Base-by-base conservation (phyloP, 352 stramenopile genomes). In the Thraustochytrium sp. region DNA sequence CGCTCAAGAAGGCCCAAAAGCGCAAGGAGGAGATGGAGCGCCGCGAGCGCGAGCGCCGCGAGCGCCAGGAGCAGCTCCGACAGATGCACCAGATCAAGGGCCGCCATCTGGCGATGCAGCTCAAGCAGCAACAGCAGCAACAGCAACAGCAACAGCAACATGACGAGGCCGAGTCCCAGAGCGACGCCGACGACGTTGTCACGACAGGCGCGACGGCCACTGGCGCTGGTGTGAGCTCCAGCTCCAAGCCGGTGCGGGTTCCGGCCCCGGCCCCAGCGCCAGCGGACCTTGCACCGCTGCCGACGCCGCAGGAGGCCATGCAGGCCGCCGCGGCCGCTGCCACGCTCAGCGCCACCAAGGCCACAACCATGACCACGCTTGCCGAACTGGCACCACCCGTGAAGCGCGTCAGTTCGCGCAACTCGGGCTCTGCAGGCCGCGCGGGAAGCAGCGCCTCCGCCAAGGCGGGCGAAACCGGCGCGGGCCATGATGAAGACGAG, bases 21-120 rank as follows among this genome's bases (percentile, higher is more conserved):
- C 26, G 26, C 34, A 72, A 72, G 36, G 59, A 72, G n/a, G 46
- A 72, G 40, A 72, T 72, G 59, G 59, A 72, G 3, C 59, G 59
- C 36, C 59, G 21, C 5, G 59, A 72, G 36, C 59, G 9, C 34
- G 59, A 72, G 59, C 59, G 59, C 36, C 59, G 9, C 34, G 59
- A 72, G 59, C 59, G 59, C 36, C 59, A 46, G 26, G 59, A 72
- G 59, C 42, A 72, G 36, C 3, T 72, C 13, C 59, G 59, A 44
- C 40, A 44, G 13, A 72, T 72, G 59, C 59, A 72, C 16, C 26
- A 72, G 11, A 72, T 3, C 16, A 49, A 46, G 3, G 8, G 36
- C 26, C 59, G 59, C 11, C 59, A 72, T 8, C 54, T 63, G 5
- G 8, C 8, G 54, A 21, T n/a, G 54, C n/a, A 63, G 54, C 54